Percentiles rank a stretch among this genome's conserved stretches.
phyloP scores from a whole-genome alignment of 345 rosid genomes.

The Lepidium didymum region DNA sequence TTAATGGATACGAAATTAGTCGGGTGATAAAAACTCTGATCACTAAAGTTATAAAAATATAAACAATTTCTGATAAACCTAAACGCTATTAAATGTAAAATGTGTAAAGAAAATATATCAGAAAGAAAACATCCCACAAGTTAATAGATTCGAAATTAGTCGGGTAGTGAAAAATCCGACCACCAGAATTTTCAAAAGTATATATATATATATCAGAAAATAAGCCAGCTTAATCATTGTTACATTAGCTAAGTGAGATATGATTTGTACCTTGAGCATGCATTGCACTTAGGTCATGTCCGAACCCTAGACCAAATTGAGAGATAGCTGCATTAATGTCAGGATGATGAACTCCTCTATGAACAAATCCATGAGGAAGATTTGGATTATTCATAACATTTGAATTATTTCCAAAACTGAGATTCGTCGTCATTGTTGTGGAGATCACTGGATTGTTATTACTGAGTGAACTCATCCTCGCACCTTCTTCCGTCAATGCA shows the following conservation, averaged over 20 bases:
- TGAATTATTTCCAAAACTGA: constrained; percentile 47
- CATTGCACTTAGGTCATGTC: constrained; percentile 40
- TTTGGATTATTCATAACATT: constrained; percentile 20
- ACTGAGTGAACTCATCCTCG: constrained; percentile 46
- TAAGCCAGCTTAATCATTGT: too few relatives aligned
- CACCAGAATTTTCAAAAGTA: too few relatives aligned
- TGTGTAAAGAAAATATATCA: too few relatives aligned
- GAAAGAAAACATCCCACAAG: too few relatives aligned
- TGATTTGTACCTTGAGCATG: constrained; percentile 26
- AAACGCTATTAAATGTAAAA: too few relatives aligned
- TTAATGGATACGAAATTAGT: neutral
- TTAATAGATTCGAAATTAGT: too few relatives aligned
- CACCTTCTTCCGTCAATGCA: constrained; percentile 79
- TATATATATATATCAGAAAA: too few relatives aligned
- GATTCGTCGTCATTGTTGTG: constrained; percentile 34
- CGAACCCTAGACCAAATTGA: constrained; percentile 43
- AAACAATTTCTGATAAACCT: too few relatives aligned
- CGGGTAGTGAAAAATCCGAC: too few relatives aligned
- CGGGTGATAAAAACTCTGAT: too few relatives aligned
- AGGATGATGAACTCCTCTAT: constrained; percentile 41
- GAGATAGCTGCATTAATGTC: constrained; percentile 35
- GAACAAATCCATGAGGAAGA: constrained; percentile 45
- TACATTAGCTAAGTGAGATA: neutral
- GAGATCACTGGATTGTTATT: constrained; percentile 7
- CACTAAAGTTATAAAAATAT: too few relatives aligned